Evolutionary conservation across 1,139 yeast genomes (phyloP).

Genomic region (Suhomyces taliae): DNA sequence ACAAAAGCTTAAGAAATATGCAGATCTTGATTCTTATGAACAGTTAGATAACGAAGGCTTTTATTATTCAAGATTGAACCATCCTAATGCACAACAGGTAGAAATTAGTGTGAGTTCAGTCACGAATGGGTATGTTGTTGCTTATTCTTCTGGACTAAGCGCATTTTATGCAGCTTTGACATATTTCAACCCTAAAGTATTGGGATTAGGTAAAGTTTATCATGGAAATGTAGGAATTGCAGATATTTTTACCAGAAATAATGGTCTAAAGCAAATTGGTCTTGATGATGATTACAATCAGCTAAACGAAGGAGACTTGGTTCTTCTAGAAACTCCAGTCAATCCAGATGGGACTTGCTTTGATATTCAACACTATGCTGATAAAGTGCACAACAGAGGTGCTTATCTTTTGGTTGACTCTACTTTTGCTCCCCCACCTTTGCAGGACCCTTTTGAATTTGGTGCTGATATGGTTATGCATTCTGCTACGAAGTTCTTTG

Average conservation of each 20-base stretch:
- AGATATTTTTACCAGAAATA: slow-evolving; percentile 58
- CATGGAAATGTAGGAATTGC: slow-evolving; percentile 81
- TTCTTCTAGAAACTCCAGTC: slow-evolving; percentile 85
- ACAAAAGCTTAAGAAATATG: slow-evolving; percentile 42
- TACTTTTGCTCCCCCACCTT: slow-evolving; percentile 92
- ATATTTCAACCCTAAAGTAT: slow-evolving; percentile 67
- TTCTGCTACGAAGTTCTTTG: slow-evolving; percentile 88
- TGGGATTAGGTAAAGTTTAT: slow-evolving; percentile 79
- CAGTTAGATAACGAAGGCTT: slow-evolving; percentile 9
- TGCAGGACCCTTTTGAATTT: slow-evolving; percentile 73
- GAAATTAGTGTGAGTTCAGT: slow-evolving; percentile 67
- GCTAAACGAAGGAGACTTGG: slow-evolving; percentile 66
- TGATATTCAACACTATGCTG: slow-evolving; percentile 62
- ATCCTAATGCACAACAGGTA: slow-evolving; percentile 67
- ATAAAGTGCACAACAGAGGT: slow-evolving; percentile 66
- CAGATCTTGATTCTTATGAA: slow-evolving; percentile 22
- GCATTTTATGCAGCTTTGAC: slow-evolving; percentile 80
- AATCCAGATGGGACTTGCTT: slow-evolving; percentile 79
- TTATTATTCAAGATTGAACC: slow-evolving; percentile 68
- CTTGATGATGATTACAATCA: slow-evolving; percentile 45
- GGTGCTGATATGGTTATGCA: slow-evolving; percentile 87
- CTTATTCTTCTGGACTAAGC: slow-evolving; percentile 73
- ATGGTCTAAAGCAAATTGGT: slow-evolving; percentile 53
- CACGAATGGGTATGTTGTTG: slow-evolving; percentile 55
- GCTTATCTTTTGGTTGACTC: slow-evolving; percentile 76